These are phyloP conservation scores for Ceratobasidium theobromae DNA, from an alignment of 1,284 basidiomycete species.

Conservation along the genomic window DNA sequence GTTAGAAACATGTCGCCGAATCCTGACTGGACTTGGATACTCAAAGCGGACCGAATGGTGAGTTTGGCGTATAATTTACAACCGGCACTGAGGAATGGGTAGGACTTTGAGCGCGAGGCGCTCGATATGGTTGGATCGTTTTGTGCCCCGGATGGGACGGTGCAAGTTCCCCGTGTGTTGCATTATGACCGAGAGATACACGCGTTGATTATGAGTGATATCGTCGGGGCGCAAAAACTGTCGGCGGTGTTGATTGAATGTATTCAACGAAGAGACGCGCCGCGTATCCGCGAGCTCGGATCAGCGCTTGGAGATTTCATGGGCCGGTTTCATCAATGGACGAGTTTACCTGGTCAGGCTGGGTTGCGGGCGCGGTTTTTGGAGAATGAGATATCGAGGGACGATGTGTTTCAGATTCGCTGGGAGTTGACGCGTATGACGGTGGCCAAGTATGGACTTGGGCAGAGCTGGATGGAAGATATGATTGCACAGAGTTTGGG, in stretches of 20 bases:
- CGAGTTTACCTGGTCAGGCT: background rate
- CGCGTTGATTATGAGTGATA: slow-evolving; percentile 8
- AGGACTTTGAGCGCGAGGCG: too few relatives aligned
- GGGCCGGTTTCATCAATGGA: slow-evolving; percentile 18
- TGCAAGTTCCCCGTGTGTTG: background rate
- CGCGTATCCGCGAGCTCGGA: background rate
- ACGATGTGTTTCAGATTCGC: background rate
- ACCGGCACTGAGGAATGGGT: too few relatives aligned
- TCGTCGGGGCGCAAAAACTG: background rate
- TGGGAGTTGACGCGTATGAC: background rate
- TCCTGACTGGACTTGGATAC: too few relatives aligned
- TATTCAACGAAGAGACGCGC: background rate
- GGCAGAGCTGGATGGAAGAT: slow-evolving; percentile 38
- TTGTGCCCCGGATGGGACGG: too few relatives aligned
- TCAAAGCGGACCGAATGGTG: too few relatives aligned
- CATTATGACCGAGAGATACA: background rate
- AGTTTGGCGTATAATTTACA: too few relatives aligned
- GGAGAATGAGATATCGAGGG: background rate
- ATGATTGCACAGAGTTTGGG: slow-evolving; percentile 46
- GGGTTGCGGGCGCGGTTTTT: background rate
- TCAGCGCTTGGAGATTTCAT: slow-evolving; percentile 12
- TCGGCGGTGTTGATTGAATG: background rate
- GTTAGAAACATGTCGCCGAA: too few relatives aligned
- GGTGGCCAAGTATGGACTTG: slow-evolving; percentile 5
- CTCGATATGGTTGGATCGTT: too few relatives aligned